A percentile compares a stretch with the other conserved stretches of the same genome.
Conservation (phyloP, 129 eudicot species). For the Flaveria ramosissima region DNA sequence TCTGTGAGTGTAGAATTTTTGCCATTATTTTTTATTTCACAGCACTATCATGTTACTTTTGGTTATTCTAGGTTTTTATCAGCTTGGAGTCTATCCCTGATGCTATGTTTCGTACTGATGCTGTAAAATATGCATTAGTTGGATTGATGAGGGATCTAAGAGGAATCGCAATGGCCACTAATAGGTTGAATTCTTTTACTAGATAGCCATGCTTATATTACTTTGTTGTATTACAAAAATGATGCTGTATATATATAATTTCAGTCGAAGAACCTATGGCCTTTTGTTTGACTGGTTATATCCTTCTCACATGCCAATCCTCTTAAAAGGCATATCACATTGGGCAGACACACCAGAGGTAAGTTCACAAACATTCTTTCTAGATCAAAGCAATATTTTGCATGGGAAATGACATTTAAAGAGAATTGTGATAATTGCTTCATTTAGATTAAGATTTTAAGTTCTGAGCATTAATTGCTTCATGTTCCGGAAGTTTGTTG, state of each 20-base stretch:
- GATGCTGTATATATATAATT: constrained; percentile 22
- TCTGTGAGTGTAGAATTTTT: not conserved
- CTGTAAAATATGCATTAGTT: constrained; percentile 77
- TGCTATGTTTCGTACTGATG: constrained; percentile 76
- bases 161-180: constrained; percentile 96
- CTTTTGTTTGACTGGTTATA: constrained; percentile 97
- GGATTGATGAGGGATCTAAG: constrained; percentile 97
- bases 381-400: not conserved
- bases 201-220: not conserved
- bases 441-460: not conserved
- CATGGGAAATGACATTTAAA: not conserved
- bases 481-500: not conserved
- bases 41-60: constrained; percentile 17
- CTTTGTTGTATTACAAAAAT: constrained; percentile 1
- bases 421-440: not conserved
- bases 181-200: constrained; percentile 50
- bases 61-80: constrained; percentile 66
- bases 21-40: not conserved
- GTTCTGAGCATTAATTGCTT: not conserved
- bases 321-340: constrained; percentile 85
- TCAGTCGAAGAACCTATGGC: constrained; percentile 93
- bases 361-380: constrained; percentile 17
- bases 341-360: constrained; percentile 99
- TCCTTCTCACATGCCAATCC: constrained; percentile 92
- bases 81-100: constrained; percentile 78